Evolutionary conservation across 2,329 filamentous ascomycete species (phyloP), one percentile per base, ranked within the genome.

Genomic region (Leptodontidium sp.): DNA sequence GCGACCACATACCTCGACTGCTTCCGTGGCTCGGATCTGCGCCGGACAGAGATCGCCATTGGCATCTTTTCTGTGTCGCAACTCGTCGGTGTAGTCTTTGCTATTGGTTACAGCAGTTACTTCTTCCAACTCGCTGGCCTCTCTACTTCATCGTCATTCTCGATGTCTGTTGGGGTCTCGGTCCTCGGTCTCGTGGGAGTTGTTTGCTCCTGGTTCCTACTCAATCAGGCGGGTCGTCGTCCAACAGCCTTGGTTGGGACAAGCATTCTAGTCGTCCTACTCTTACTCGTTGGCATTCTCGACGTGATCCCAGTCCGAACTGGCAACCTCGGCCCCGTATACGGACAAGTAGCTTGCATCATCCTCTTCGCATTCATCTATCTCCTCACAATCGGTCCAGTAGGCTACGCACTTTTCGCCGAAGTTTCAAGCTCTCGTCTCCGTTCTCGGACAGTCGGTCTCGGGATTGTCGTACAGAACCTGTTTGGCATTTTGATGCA

Each of bases 111-210:
- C 72, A 78, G 79, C 5, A 83, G 80, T 4, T 85, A 84, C 74
- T 85, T 85, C 78, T 84, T 84, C 75, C 75, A 83, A 61, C 80
- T 80, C 3, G 81, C 81, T 5, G 86, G 86, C 0, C 75, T 88
- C 40, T 74, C 78, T 0, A 79, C 82, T 0, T 78, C 80, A 29
- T 79, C 82, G 29, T 81, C 86, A 0, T 88, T 87, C 69, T 79
- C 83, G 57, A 85, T 88, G 75, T 83, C 84, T 6, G 84, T 88
- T 72, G 86, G 82, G 0, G 74, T 77, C 24, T 78, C 77, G 32
- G 76, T 74, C 8, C 80, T 86, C 50, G 85, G 84, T 17, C 84
- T 85, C 72, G 76, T 85, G 0, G 82, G 82, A n/a, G 87, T 84
- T 0, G 75, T 86, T 0, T 69, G 81, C 14, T 85, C 84, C 1